Conservation (phyloP, 2,329 filamentous ascomycete genomes). For the Plectosphaerella sp. region DNA sequence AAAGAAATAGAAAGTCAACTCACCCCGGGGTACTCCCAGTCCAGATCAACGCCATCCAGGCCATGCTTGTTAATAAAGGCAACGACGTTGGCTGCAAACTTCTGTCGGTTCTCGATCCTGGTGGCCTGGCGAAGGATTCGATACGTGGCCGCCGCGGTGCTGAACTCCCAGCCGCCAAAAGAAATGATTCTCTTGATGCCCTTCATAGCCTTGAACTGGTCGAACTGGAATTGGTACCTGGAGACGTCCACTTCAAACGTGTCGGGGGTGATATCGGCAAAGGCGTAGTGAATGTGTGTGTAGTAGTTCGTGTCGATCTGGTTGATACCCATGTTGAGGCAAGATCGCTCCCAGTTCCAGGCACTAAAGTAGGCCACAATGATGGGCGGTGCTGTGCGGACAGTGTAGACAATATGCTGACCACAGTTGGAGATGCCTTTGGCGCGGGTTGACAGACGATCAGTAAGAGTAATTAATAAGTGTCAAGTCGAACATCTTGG, state of each 20-base stretch:
- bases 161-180: conserved; percentile 2
- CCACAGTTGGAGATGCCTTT: conserved; percentile 40
- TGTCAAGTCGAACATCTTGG: no score
- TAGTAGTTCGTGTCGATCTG: conserved; percentile 9
- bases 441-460: no score
- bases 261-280: conserved; percentile 22
- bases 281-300: conserved; percentile 31
- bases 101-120: background rate
- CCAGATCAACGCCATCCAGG: conserved; percentile 33
- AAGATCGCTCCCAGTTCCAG: conserved; percentile 23
- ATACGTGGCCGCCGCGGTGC: background rate
- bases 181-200: background rate
- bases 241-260: background rate
- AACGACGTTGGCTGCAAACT: background rate
- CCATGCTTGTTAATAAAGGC: conserved; percentile 9
- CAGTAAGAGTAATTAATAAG: no score
- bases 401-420: conserved; percentile 22
- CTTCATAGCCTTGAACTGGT: background rate
- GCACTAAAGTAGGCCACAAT: conserved; percentile 28
- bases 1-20: no score
- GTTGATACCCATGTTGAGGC: conserved; percentile 23
- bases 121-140: background rate
- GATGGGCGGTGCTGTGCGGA: conserved; percentile 6
- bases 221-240: conserved; percentile 16
- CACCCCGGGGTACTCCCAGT: conserved; percentile 39